Base-by-base conservation (phyloP, 257 asterid species). In the Verbascum thapsus region DNA sequence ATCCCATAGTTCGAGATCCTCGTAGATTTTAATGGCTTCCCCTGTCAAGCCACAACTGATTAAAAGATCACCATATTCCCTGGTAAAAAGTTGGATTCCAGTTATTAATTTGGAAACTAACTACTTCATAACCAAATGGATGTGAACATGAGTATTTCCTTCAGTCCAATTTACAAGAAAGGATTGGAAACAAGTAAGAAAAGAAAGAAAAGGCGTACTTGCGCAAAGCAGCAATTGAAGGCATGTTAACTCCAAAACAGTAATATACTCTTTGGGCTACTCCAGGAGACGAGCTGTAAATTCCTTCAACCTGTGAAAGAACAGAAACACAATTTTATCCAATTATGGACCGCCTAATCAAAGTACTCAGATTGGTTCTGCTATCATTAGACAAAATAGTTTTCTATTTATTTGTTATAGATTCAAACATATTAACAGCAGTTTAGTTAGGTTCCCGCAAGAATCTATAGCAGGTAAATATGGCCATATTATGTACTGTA, bases 1-100 rank as follows among this genome's bases (percentile, higher is more conserved):
- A 78, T 92, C 99, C 99, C 99, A 92, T 35, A 89, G 88, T 84
- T 92, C 99, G 53, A 92, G 99, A 73, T 87, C 91, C 83, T 92
- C 96, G 2, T 82, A 92, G 10, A 78, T 82, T 74, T 59, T 82
- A 44, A 89, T 74, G 68, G 99, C 96, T 85, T 92, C 99, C 23
- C 99, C 97, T 23, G 80, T 70, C 72, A 92, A 79, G 75, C 97
- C 94, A 57, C 94, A 87, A 66, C 99, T 82, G 60, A 92, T 95
- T 64, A 92, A 69, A 43, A 92, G 90, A 80, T 92, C 94, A 44
- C 86, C 95, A 63, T 77, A 84, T 69, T 92, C 97, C 92, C 96
- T 88, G 78, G 62, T 37, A 69, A 58, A 47, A 70, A 58, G 49
- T 65, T 69, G 4, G 61, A 54, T 0, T 43, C 8, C 59, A 38